Conservation (phyloP, 106 monocot species). For the Dioscorea dumetorum region DNA sequence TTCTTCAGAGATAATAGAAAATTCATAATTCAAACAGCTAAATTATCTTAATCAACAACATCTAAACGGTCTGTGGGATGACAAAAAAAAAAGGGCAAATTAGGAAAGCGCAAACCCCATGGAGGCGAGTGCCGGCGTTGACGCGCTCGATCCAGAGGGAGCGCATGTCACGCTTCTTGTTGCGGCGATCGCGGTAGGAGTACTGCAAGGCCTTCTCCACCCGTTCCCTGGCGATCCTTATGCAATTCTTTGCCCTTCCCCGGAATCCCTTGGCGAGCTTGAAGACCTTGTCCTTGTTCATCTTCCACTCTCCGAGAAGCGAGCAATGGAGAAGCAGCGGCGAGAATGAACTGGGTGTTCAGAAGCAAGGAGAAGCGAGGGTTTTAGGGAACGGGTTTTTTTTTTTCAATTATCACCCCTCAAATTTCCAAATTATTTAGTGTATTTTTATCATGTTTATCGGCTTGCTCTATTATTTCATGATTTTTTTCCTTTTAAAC, state of each 20-base stretch:
- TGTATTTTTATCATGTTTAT: too few species aligned
- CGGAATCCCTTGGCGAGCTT: conserved; percentile 83
- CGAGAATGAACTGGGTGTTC: background rate
- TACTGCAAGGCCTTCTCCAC: conserved; percentile 69
- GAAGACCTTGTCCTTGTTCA: conserved; percentile 78
- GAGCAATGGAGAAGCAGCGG: conserved; percentile 6
- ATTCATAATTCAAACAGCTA: too few species aligned
- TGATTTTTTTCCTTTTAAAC: too few species aligned
- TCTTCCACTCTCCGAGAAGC: conserved; percentile 7
- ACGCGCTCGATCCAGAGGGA: conserved; percentile 66
- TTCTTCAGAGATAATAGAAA: too few species aligned
- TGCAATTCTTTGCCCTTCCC: conserved; percentile 78
- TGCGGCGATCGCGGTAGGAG: conserved; percentile 75
- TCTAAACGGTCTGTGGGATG: too few species aligned
- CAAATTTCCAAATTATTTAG: too few species aligned
- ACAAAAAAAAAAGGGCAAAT: too few species aligned
- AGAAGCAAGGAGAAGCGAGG: too few species aligned
- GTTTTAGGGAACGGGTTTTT: too few species aligned
- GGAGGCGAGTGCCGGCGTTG: conserved; percentile 68
- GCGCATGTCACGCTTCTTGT: conserved; percentile 79
- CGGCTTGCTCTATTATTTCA: too few species aligned
- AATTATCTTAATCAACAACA: too few species aligned
- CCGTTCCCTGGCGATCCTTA: conserved; percentile 47
- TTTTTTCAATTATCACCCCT: too few species aligned
- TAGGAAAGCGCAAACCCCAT: conserved; percentile 36